Evolutionary conservation across 148 eudicot species (phyloP), one percentile per base, ranked within the genome.

Genomic region (Rhododendron molle): DNA sequence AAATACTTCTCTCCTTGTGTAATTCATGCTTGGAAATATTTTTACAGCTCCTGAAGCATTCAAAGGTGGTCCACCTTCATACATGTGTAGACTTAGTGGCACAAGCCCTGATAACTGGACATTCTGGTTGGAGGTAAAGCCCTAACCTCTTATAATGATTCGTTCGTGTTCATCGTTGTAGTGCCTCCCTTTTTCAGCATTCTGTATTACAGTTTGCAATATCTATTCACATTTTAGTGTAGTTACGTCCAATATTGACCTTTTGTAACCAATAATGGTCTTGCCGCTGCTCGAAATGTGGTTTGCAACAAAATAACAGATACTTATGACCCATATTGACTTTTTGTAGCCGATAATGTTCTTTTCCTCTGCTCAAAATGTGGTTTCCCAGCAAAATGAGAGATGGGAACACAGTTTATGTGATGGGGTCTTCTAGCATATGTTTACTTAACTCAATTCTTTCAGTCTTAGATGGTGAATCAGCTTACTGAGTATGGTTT

Each of bases 81-180:
- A 93, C 83, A 93, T 95, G 58, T 95, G 96, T 77, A 91, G 98
- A 89, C 91, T 97, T 60, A 95, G 99, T 83, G 98, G 98, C 32
- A 89, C 93, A 80, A 90, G 92, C 85, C 84, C 88, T 73, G 95
- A 95, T 84, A 94, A 93, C 82, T 95, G 99, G 98, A 91, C 88
- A 86, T 95, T 97, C 88, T 97, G 99, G 99, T 86, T 97, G 91
- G 98, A 97, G 99, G 98, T 95, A 90, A 86, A 83, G 71, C 76
- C 84, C 60, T 54, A 43, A 76, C 69, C 38, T 30, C 56, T 18
- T 78, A 62, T 78, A 38, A 26, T 28, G 69, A 34, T 65, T 60
- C 1, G 28, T 28, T 81, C 9, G 4, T 21, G 43, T 65, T 20
- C 32, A 0, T n/a, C 0, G 1, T 67, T 67, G 44, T 36, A 40